Evolutionary conservation across 139 green algal species (phyloP).

Genomic region (Chlamydomonas sphaeroides): DNA sequence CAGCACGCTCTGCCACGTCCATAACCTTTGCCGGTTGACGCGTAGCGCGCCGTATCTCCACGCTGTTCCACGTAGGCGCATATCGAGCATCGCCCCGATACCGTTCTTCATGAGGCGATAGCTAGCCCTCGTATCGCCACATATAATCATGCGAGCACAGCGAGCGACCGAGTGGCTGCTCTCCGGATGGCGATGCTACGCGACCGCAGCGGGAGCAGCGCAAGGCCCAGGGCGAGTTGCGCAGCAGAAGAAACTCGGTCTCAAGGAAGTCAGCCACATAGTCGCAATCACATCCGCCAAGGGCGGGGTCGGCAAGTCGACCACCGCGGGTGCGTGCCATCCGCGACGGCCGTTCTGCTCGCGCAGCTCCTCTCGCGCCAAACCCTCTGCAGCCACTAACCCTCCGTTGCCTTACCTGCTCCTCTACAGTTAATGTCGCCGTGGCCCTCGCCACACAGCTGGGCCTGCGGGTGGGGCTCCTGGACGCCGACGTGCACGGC

Average conservation of each 20-base stretch:
- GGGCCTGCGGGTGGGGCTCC: conserved; percentile 81
- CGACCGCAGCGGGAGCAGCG: not conserved
- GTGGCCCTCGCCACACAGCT: conserved; percentile 73
- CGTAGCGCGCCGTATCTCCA: too few species aligned
- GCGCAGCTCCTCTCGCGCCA: too few species aligned
- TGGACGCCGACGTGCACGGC: conserved; percentile 95
- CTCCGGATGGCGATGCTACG: not conserved
- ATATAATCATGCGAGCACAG: not conserved
- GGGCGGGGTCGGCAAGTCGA: conserved; percentile 95
- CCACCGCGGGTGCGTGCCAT: conserved; percentile 72
- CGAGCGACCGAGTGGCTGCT: conserved; percentile 2
- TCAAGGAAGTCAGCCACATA: conserved; percentile 76
- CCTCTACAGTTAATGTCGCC: conserved; percentile 87
- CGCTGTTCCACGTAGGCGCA: too few species aligned
- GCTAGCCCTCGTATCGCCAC: too few species aligned
- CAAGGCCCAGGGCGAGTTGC: too few species aligned
- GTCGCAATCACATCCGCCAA: conserved; percentile 92
- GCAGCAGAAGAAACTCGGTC: conserved; percentile 34
- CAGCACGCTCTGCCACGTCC: too few species aligned
- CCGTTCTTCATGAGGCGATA: too few species aligned
- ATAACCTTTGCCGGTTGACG: too few species aligned
- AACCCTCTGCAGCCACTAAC: not conserved
- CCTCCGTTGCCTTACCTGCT: not conserved
- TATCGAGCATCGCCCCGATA: too few species aligned
- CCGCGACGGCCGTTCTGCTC: too few species aligned